Percentiles rank a stretch among this genome's conserved stretches.
Conservation (phyloP, 2,329 filamentous ascomycete genomes). For the Drechslerella coelobrocha region DNA sequence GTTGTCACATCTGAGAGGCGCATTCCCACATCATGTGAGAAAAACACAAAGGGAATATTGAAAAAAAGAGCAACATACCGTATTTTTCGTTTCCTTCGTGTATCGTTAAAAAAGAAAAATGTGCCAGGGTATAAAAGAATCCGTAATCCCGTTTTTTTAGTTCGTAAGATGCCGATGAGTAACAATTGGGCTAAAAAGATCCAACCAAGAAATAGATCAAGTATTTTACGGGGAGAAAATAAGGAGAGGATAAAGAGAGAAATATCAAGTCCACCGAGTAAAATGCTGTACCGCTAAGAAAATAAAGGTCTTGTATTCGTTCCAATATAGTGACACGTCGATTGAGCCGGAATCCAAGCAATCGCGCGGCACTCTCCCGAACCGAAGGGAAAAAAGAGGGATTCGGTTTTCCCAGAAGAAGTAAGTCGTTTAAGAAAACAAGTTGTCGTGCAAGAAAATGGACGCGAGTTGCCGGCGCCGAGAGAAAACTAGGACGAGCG, state of each 20-base stretch:
- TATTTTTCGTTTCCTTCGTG: slow-evolving; percentile 50
- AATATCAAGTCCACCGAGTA: slow-evolving; percentile 29
- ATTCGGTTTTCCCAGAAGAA: slow-evolving; percentile 28
- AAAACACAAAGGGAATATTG: slow-evolving; percentile 24
- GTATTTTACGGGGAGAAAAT: slow-evolving; percentile 14
- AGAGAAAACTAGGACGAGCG: slow-evolving; percentile 3
- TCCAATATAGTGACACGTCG: slow-evolving; percentile 44
- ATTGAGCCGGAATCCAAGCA: slow-evolving; percentile 28
- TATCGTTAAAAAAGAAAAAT: slow-evolving; percentile 48
- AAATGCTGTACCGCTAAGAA: slow-evolving; percentile 47
- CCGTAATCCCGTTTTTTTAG: slow-evolving; percentile 46
- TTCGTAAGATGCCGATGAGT: slow-evolving; percentile 34
- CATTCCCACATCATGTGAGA: slow-evolving; percentile 35
- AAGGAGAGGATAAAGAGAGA: slow-evolving; percentile 9
- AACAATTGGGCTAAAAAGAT: slow-evolving; percentile 44
- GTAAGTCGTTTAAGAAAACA: slow-evolving; percentile 31
- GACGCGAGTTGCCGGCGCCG: slow-evolving; percentile 40
- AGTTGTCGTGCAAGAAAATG: slow-evolving; percentile 34
- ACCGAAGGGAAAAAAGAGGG: slow-evolving; percentile 16
- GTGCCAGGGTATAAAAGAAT: slow-evolving; percentile 50
- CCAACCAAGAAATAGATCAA: slow-evolving; percentile 13
- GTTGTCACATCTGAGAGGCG: slow-evolving; percentile 22
- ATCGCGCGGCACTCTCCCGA: slow-evolving; percentile 32
- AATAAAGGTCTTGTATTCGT: slow-evolving; percentile 32
- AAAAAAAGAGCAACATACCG: slow-evolving; percentile 19